Base-by-base conservation (phyloP, 495 filamentous ascomycete species). In the Xylaria nigripes region DNA sequence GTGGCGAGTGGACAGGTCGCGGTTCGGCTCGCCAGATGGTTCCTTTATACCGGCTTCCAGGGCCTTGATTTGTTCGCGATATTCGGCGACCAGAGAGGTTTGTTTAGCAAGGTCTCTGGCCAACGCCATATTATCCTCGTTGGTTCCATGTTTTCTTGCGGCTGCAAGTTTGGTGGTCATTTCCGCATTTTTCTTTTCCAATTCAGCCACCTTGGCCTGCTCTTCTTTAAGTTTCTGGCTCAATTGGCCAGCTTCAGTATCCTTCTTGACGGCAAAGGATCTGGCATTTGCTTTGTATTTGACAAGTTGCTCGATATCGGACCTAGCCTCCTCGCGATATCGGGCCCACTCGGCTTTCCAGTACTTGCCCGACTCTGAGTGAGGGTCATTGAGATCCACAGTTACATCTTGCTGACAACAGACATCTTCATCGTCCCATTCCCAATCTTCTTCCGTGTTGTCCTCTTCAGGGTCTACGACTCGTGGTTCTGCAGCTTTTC, bases 311-410 rank as follows among this genome's bases (percentile, higher is more conserved):
- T 85, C 84, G 68, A 92, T 86, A 64, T 91, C 87, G 10, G 76
- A 71, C 62, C 84, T 80, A n/a, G 90, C 92, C 42, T 86, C 85
- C 29, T 78, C 75, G 45, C 92, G 83, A 63, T 96, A 91, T 52
- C 77, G 81, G 53, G 94, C 85, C 61, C 87, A 95, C 66, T 95
- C 83, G 9, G 82, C 78, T 66, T 97, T 97, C 93, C 93, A 98
- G 68, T 92, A 96, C 65, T 85, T 84, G 2, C 90, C 91, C 2
- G 90, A 95, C 58, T 85, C 80, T 2, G 90, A 94, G 38, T 83
- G 81, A 4, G 93, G 90, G 42, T 87, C 81, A 47, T 85, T 81
- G 48, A 95, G 71, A 65, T 96, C 91, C 34, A 84, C 70, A 0
- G 88, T 93, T 21, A 81, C 68, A 50, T 95, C 87, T 30, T 75